Conservation (phyloP, 208 protist genomes). For the Acanthamoeba lenticulata region DNA sequence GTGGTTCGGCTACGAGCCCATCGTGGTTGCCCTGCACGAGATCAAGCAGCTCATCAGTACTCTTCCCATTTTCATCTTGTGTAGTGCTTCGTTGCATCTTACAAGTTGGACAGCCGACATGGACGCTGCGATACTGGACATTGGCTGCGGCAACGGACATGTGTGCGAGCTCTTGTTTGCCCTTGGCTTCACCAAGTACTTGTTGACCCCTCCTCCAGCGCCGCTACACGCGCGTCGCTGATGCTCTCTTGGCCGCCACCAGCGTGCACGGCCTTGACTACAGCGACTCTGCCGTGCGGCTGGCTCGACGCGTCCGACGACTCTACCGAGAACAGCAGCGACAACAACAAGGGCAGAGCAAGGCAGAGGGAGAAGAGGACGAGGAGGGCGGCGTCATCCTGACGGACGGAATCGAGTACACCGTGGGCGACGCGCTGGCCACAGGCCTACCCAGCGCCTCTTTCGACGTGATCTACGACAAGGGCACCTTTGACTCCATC, state of each 20-base stretch:
- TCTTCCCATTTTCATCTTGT: no score
- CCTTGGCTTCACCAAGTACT: slow-evolving; percentile 1
- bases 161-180: background rate
- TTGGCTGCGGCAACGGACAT: slow-evolving; percentile 30
- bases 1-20: slow-evolving; percentile 27
- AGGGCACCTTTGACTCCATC: slow-evolving; percentile 5
- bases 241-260: background rate
- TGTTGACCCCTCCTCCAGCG: background rate
- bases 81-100: background rate
- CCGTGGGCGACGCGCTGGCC: background rate
- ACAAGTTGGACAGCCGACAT: background rate
- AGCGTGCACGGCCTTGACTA: background rate
- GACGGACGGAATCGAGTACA: background rate
- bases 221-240: background rate
- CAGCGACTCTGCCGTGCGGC: background rate
- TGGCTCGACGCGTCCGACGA: background rate
- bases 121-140: background rate
- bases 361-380: background rate
- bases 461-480: slow-evolving; percentile 25
- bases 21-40: background rate
- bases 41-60: background rate
- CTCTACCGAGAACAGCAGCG: background rate
- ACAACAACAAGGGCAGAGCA: background rate
- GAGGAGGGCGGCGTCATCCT: background rate
- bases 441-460: background rate